Base-by-base conservation (phyloP, 1,284 basidiomycete species). In the Meripilus lineatus region DNA sequence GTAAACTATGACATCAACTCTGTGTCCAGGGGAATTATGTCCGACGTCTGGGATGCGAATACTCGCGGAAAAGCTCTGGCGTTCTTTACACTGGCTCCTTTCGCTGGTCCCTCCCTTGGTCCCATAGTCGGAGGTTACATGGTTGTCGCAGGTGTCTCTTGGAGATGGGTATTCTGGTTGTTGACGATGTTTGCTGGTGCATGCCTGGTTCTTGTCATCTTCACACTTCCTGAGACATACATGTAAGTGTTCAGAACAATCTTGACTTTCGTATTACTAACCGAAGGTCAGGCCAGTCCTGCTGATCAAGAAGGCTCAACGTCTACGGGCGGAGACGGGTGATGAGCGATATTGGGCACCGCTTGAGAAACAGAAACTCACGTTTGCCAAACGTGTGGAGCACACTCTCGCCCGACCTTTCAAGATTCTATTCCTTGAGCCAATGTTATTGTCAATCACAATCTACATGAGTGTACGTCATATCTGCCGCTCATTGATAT, bases 121-220 rank as follows among this genome's bases (percentile, higher is more conserved):
- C 87, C 88, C 1, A 76, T 81, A 30, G 75, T 85, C 10, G 75
- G 75, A 33, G 82, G 87, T 8, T 72, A 71, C 53, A 67, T 80
- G 42, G 61, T 64, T 8, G 65, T 72, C 15, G 56, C 61, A 5
- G 69, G 72, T 28, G 66, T 73, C 1, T 74, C 73, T 4, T 90
- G 82, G 80, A 70, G 81, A 34, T 89, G 84, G 85, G 55, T 84
- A 10, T 92, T 82, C 66, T 91, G 85, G 84, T 69, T 88, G 32
- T 62, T 86, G 32, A 71, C 84, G 10, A 72, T 79, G 25, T 90
- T 91, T 55, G 76, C 77, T 45, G 63, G 75, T 4, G 47, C 62
- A 5, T 79, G 74, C 48, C 63, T 64, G 39, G 10, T 79, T 7
- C 45, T 75, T 21, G 75, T 86, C 48, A 39, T 88, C 30, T 71